phyloP scores from a whole-genome alignment of 345 rosid species.

The Garcia nutans region DNA sequence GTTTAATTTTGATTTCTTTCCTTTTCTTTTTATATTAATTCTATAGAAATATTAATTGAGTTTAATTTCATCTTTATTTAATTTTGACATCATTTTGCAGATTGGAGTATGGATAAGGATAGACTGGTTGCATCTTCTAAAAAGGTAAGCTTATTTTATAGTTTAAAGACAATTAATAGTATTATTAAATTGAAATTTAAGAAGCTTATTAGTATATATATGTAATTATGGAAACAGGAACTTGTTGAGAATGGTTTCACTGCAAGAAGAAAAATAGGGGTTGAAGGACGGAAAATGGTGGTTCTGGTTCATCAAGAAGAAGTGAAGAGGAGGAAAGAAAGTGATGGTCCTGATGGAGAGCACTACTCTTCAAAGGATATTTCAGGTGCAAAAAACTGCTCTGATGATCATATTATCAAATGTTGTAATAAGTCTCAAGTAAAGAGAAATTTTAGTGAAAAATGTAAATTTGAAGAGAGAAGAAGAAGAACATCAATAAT shows the following conservation, averaged over 20 bases:
- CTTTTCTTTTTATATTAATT: too few relatives aligned
- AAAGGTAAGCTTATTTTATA: conserved; percentile 12
- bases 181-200: not conserved
- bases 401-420: conserved; percentile 28
- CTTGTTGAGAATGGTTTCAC: conserved; percentile 19
- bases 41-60: too few relatives aligned
- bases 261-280: conserved; percentile 12
- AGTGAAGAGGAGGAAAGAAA: conserved; percentile 13
- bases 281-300: conserved; percentile 46
- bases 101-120: not conserved
- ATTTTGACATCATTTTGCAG: not conserved
- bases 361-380: conserved; percentile 18
- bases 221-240: conserved; percentile 23
- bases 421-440: conserved; percentile 29
- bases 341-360: not conserved
- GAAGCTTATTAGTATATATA: not conserved
- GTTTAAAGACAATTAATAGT: too few relatives aligned
- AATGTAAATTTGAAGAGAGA: conserved; percentile 17
- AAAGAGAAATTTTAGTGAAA: conserved; percentile 14
- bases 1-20: not conserved
- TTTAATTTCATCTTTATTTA: conserved; percentile 8
- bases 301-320: conserved; percentile 1
- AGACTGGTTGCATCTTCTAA: not conserved
- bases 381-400: conserved; percentile 48
- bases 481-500: not conserved